Base-by-base conservation (phyloP, 1,284 basidiomycete genomes). In the Afroboletus lepidellus region DNA sequence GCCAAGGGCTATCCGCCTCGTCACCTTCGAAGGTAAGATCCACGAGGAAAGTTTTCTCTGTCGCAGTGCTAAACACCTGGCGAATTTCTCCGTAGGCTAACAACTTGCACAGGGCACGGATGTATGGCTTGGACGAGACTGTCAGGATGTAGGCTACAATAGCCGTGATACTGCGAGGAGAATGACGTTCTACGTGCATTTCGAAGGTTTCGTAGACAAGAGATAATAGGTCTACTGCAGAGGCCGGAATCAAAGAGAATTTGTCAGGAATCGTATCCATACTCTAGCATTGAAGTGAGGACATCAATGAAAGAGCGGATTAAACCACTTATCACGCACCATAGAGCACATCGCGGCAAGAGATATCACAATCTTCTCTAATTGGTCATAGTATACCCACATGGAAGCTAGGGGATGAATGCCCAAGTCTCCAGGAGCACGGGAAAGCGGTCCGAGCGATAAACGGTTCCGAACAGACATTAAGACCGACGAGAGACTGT, bases 61-160 rank as follows among this genome's bases (percentile, higher is more conserved):
- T 15, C 57, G 47, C 20, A 57, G 51, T 30, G 60, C 63, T 36
- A 59, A 55, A 51, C 38, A 61, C 64, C 27, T 58, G 60, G 50
- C 66, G 63, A 13, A 67, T 70, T 18, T 62, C 57, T 41, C 75
- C 74, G 48, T 83, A 83, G 0, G 85, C 85, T 23, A 90, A 74
- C 2, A 80, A 79, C 23, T 66, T 69, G 36, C 80, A 80, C 0
- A 90, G 63, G 23, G 73, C 62, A 29, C 74, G 69, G 37, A 89
- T 72, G 56, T 87, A 90, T 43, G 82, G 78, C 16, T 71, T 73
- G 0, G 85, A 90, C 0, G 80, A 73, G 29, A 72, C 70, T 0
- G 83, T 81, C 27, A 91, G 71, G 25, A 90, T 75, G 55, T 80
- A 87, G 0, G 87, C 84, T 36, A 87, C 71, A 1, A 77, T 72